Evolutionary conservation across 2,329 filamentous ascomycete species (phyloP).

Genomic region (Dactylonectria macrodidyma): DNA sequence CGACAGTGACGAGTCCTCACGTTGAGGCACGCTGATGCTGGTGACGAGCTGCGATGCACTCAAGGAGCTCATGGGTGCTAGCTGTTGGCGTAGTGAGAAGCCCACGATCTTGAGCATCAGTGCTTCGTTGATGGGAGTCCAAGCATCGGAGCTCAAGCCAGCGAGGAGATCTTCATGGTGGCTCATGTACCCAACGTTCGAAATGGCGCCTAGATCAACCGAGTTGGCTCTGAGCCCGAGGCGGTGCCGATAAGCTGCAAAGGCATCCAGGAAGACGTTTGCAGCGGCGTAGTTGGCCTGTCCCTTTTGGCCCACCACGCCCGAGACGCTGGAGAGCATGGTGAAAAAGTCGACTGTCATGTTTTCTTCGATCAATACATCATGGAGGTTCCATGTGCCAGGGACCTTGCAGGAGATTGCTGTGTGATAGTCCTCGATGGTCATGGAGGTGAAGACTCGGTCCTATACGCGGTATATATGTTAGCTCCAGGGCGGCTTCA

Average conservation of each 20-base stretch:
- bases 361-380: constrained; percentile 38
- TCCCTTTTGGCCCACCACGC: constrained; percentile 47
- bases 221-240: constrained; percentile 47
- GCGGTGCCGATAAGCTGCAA: constrained; percentile 43
- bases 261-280: constrained; percentile 52
- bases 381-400: constrained; percentile 57
- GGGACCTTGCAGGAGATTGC: constrained; percentile 32
- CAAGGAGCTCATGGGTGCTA: constrained; percentile 12
- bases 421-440: constrained; percentile 25
- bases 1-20: constrained; percentile 40
- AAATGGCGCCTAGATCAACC: constrained; percentile 47
- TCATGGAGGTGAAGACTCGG: constrained; percentile 31
- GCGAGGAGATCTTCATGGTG: constrained; percentile 25
- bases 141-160: constrained; percentile 13
- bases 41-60: constrained; percentile 47
- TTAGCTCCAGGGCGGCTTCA: no score
- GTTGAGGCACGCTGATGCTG: constrained; percentile 43
- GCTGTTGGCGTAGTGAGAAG: constrained; percentile 48
- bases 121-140: constrained; percentile 47
- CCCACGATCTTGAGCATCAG: constrained; percentile 46
- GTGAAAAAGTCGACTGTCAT: constrained; percentile 55
- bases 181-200: constrained; percentile 41
- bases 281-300: constrained; percentile 55
- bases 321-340: constrained; percentile 51
- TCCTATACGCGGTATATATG: constrained; percentile 7